These are phyloP conservation scores for Globisporangium spiculum DNA, from an alignment of 352 stramenopile genomes.

Conservation along the genomic window DNA sequence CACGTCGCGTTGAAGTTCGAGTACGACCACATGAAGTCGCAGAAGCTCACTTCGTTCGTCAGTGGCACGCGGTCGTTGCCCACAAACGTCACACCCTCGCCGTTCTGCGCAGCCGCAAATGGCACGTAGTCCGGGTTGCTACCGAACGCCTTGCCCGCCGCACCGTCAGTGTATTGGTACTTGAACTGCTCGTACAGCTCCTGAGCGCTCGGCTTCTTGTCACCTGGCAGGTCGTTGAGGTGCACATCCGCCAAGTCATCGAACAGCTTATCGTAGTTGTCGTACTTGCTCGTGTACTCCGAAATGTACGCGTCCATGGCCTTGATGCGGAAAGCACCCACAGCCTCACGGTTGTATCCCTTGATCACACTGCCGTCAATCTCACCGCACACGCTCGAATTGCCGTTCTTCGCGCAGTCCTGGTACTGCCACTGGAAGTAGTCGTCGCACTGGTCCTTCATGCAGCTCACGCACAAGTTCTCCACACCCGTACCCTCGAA, in stretches of 20 bases:
- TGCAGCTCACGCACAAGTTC: conserved; percentile 64
- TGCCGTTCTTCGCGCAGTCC: conserved; percentile 39
- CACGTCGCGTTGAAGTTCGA: conserved; percentile 73
- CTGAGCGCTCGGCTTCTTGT: conserved; percentile 36
- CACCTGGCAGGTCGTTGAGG: conserved; percentile 42
- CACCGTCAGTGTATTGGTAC: conserved; percentile 52
- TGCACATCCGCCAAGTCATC: conserved; percentile 53
- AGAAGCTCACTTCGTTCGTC: conserved; percentile 67
- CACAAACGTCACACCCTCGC: conserved; percentile 50
- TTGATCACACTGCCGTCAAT: conserved; percentile 51
- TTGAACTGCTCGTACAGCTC: conserved; percentile 56
- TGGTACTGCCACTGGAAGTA: conserved; percentile 59
- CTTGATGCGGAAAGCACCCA: conserved; percentile 40
- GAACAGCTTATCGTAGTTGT: conserved; percentile 48
- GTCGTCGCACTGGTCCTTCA: conserved; percentile 52
- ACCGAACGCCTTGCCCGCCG: conserved; percentile 26
- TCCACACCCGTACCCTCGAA: conserved; percentile 52
- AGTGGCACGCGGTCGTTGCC: conserved; percentile 56
- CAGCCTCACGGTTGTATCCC: conserved; percentile 26
- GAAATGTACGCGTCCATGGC: conserved; percentile 42
- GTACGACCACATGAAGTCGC: conserved; percentile 63
- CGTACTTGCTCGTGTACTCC: conserved; percentile 45
- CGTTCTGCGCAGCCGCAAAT: conserved; percentile 41
- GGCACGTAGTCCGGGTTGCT: conserved; percentile 27
- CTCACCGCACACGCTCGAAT: conserved; percentile 57